These are phyloP conservation scores for Saccharomycopsis fermentans DNA, from an alignment of 805 yeast genomes.

Conservation along the genomic window DNA sequence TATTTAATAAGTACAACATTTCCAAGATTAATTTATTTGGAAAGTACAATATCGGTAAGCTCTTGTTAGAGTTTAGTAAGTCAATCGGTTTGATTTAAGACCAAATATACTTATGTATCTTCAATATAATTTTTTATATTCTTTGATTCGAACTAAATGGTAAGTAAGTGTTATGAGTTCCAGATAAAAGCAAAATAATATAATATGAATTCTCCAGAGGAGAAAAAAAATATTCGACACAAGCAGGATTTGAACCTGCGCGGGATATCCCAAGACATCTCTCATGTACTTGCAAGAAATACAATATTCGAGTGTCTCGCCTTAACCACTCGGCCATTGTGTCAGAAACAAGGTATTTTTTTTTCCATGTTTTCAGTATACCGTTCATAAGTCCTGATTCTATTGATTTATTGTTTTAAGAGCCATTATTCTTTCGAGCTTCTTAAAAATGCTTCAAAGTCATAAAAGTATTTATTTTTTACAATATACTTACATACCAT, in stretches of 20 bases:
- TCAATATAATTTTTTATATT: not conserved
- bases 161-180: not conserved
- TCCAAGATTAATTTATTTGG: not conserved
- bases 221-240: constrained; percentile 28
- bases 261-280: constrained; percentile 38
- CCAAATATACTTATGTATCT: not conserved
- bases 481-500: no score
- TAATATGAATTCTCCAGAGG: not conserved
- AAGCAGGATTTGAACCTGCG: constrained; percentile 38
- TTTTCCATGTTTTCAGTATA: not conserved
- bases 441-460: no score
- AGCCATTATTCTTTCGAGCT: no score
- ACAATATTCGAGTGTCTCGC: constrained; percentile 33
- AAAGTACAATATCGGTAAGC: constrained; percentile 1
- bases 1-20: not conserved
- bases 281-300: constrained; percentile 12
- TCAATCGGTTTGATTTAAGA: constrained; percentile 7
- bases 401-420: no score
- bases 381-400: no score
- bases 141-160: not conserved
- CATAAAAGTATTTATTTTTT: no score
- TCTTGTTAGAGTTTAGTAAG: not conserved
- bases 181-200: not conserved
- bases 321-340: constrained; percentile 37
- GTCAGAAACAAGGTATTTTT: constrained; percentile 19